A percentile compares a stretch with the other conserved stretches of the same genome.
These are phyloP conservation scores for Blastobotrys muscicola DNA, from an alignment of 805 yeast species.

Conservation along the genomic window DNA sequence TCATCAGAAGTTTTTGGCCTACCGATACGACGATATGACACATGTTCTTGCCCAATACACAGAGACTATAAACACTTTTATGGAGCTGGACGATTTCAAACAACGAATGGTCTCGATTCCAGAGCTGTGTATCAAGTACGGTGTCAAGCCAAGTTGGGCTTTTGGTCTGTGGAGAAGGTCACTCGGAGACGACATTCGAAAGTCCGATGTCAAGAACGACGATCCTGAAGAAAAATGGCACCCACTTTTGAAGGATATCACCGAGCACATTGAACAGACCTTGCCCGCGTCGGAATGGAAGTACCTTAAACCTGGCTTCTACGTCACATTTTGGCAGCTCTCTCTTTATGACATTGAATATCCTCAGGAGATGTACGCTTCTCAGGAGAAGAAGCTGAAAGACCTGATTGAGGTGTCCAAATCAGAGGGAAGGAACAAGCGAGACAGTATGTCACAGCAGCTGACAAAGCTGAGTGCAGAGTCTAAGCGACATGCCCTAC, in stretches of 20 bases:
- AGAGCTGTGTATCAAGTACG: constrained; percentile 20
- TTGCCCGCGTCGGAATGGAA: constrained; percentile 21
- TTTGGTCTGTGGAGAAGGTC: constrained; percentile 65
- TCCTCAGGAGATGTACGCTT: constrained; percentile 40
- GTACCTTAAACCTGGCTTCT: constrained; percentile 34
- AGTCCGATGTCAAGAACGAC: constrained; percentile 18
- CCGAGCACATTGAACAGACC: constrained; percentile 22
- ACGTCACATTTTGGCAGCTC: constrained; percentile 61
- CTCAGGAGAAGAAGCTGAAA: constrained; percentile 35
- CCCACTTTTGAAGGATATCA: constrained; percentile 29
- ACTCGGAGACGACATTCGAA: constrained; percentile 25
- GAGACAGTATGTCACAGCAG: not conserved
- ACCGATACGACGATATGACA: constrained; percentile 61
- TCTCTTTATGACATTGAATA: constrained; percentile 62
- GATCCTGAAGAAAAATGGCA: constrained; percentile 36
- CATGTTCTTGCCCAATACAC: constrained; percentile 57
- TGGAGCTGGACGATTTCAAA: constrained; percentile 21
- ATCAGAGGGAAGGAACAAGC: constrained; percentile 38
- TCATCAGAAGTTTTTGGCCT: constrained; percentile 64
- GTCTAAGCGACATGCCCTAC: constrained; percentile 36
- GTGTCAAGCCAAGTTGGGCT: constrained; percentile 42
- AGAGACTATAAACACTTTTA: constrained; percentile 47
- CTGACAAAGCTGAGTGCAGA: constrained; percentile 25
- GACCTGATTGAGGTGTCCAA: constrained; percentile 11
- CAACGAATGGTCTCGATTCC: constrained; percentile 10